A percentile compares a stretch with the other conserved stretches of the same genome.
phyloP scores from a whole-genome alignment of 768 basidiomycete species.

The Lepiota venenata region DNA sequence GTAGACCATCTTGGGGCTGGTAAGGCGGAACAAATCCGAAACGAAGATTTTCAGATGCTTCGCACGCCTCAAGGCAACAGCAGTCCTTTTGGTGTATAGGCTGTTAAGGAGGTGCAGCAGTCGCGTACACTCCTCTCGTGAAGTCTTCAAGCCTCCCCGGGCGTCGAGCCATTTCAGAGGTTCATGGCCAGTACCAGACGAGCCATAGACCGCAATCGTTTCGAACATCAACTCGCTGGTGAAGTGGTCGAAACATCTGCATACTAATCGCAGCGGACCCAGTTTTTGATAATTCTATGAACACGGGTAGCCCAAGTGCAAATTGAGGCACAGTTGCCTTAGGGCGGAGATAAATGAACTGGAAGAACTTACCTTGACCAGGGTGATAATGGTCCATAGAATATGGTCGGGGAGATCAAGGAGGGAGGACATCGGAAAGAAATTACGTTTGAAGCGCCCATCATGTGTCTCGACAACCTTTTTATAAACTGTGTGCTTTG shows the following conservation, averaged over 20 bases:
- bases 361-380: neutral
- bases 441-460: neutral
- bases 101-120: slow-evolving; percentile 2
- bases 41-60: slow-evolving; percentile 4
- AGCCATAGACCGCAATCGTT: neutral
- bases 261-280: neutral
- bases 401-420: slow-evolving; percentile 2
- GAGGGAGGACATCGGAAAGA: slow-evolving; percentile 1
- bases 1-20: neutral
- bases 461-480: neutral
- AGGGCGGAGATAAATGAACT: neutral
- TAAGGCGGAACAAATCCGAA: neutral
- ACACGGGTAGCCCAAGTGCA: neutral
- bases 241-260: neutral
- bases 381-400: neutral
- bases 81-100: neutral
- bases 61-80: neutral
- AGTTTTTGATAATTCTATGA: neutral
- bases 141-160: neutral
- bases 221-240: slow-evolving; percentile 3
- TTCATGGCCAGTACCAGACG: neutral
- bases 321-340: neutral
- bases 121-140: neutral
- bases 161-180: neutral
- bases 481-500: neutral